Base-by-base conservation (phyloP, 2,329 filamentous ascomycete species). In the Diaporthe citrichinensis region DNA sequence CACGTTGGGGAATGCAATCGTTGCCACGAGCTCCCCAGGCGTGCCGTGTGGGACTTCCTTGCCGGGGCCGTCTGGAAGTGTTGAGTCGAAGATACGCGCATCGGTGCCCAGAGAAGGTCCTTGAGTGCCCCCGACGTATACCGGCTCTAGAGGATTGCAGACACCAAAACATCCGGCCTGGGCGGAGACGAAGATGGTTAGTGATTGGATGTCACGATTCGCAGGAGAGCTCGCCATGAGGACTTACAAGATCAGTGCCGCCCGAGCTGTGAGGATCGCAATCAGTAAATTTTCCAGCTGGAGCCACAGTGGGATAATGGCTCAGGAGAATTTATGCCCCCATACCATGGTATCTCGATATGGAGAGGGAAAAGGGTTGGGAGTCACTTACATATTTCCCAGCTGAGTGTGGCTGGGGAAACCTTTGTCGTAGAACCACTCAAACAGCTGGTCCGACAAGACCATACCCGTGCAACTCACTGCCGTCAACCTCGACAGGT, bases 391-490 rank as follows among this genome's bases (percentile, higher is more conserved):
- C 51, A 96, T 92, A 81, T 96, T 96, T 39, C 85, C 88, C 2
- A 97, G 86, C 34, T 95, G 94, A 0, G 92, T 89, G 61, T 87
- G 85, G 0, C 86, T 77, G 0, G 94, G 93, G 81, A 97, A 97
- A 0, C 88, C 94, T 10, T 87, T 84, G 78, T 95, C 92, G 81
- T 96, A 85, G 87, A 94, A 87, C 94, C 95, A 97, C 81, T 95
- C 92, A 80, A 95, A 96, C 46, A 95, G 86, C 53, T 93, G 90
- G 67, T 95, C 91, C 0, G 93, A 91, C 3, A 97, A 87, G 0
- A 97, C 94, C 94, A 96, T 96, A 4, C 95, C 95, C 0, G 95
- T 97, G 71, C 90, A 93, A 0, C 88, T 91, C 41, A 96, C 93
- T 4, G 87, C 83, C 39, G 86, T 85, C 36, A 97, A 85, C 8